phyloP scores from a whole-genome alignment of 805 yeast genomes.

The Isabelozyma heimii region DNA sequence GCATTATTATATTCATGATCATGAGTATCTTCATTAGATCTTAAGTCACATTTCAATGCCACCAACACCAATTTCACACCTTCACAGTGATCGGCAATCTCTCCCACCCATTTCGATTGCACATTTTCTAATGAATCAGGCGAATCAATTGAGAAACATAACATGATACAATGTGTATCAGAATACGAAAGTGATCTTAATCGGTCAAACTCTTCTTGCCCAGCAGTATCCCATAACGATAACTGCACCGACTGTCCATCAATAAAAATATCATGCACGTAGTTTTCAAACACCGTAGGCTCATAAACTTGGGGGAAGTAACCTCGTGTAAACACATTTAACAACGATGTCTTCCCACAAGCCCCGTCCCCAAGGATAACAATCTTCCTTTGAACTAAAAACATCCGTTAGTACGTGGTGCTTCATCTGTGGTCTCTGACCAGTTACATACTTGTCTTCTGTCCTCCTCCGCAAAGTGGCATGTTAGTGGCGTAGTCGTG shows the following conservation, averaged over 20 bases:
- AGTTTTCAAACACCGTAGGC: constrained; percentile 96
- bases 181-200: constrained; percentile 88
- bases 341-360: constrained; percentile 93
- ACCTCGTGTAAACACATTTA: constrained; percentile 95
- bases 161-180: constrained; percentile 95
- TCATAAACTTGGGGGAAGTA: constrained; percentile 98
- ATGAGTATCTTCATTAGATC: constrained; percentile 57
- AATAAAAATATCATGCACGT: constrained; percentile 93
- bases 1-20: constrained; percentile 29
- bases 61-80: constrained; percentile 93
- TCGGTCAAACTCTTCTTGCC: constrained; percentile 97
- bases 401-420: constrained; percentile 8
- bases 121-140: constrained; percentile 93
- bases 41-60: constrained; percentile 90
- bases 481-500: constrained; percentile 10
- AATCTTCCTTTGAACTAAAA: constrained; percentile 76
- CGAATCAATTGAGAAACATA: constrained; percentile 93
- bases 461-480: constrained; percentile 44
- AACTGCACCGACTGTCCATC: constrained; percentile 91
- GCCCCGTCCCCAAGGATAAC: constrained; percentile 98
- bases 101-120: constrained; percentile 95
- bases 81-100: constrained; percentile 94
- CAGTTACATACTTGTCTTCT: constrained; percentile 37
- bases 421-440: background rate
- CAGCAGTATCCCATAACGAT: constrained; percentile 98